Base-by-base conservation (phyloP, 768 basidiomycete species). In the Fistulinella prunicolor region DNA sequence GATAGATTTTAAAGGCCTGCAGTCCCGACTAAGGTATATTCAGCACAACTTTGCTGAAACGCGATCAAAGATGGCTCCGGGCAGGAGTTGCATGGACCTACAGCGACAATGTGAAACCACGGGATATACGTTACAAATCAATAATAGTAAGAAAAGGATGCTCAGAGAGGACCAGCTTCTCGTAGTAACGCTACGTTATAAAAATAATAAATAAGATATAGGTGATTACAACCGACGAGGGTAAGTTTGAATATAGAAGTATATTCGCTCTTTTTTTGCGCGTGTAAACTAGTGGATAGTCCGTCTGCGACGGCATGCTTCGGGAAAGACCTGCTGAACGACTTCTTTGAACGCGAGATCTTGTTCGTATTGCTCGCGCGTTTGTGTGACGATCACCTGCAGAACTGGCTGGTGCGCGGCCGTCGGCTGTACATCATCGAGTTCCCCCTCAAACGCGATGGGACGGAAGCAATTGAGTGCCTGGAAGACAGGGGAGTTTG, bases 381-480 rank as follows among this genome's bases (percentile, higher is more conserved):
- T 67, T 45, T 67, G 66, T 8, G 61, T 67, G 29, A 67, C 67
- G 49, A 67, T 67, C 7, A 67, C 67, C 50, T 67, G 65, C 30
- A 67, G 39, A 6, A 64, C 55, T 32, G 58, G 66, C 53, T 60
- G 57, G 2, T 51, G 20, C 23, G 44, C 23, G 5, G 10, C 37
- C 29, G 36, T 36, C 19, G 42, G 51, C 44, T 66, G 61, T 20
- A 63, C 6, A 32, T 60, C 56, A 20, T 65, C 61, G 10, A 61
- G 39, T 0, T 73, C 65, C 38, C 60, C 55, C 50, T 70, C 66
- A 37, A 74, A 71, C 19, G 57, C 58, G 8, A 44, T 55, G 14
- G 59, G 61, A 20, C 59, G 50, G 43, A 73, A 70, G 38, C 73
- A 74, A 38, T 68, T 72, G 17, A 65, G 42, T 35, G 58, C 63